Evolutionary conservation across 768 basidiomycete species (phyloP), one percentile per base, ranked within the genome.

Genomic region (Kwoniella bestiolae): DNA sequence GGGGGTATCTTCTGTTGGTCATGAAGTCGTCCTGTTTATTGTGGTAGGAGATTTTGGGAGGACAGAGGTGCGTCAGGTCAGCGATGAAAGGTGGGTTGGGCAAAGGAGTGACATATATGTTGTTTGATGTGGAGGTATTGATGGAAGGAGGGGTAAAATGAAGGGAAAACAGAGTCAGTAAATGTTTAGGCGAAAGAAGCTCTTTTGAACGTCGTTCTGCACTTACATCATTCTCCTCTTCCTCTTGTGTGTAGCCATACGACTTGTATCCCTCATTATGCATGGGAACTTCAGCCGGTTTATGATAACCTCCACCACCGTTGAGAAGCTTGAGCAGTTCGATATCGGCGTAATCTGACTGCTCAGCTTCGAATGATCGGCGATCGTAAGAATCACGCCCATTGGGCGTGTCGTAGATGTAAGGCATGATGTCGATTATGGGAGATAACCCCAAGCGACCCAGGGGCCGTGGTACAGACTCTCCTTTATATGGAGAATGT

Each of bases 251-350:
- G 32, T 56, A 57, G 32, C 56, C 63, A 25, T 52, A 45, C 23
- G 50, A 41, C 29, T n/a, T 16, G 32, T 35, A 32, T 2, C 21
- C 44, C 23, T 50, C 49, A 26, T 31, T 44, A 26, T 47, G 32
- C 32, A 41, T 25, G 11, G 41, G n/a, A 44, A 28, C 16, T 28
- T 62, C 50, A 23, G 47, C 49, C 26, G 31, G 51, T n/a, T 47
- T 55, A 2, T 49, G 55, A 29, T 49, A 49, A 16, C 63, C 63
- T 34, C 38, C 55, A 25, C 56, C 63, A 25, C 56, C 63, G 29
- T 65, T 65, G 3, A 65, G 63, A 28, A 65, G 56, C 41, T 65
- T 65, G 35, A 65, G 49, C 16, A 65, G 63, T 41, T 65, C 63
- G 34, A 53, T 46, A n/a, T 65, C 63, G 23, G 46, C 35, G 35